Percentiles rank a stretch among this genome's conserved stretches.
phyloP scores from a whole-genome alignment of 1,284 basidiomycete genomes.

The Vanrija pseudolonga region DNA sequence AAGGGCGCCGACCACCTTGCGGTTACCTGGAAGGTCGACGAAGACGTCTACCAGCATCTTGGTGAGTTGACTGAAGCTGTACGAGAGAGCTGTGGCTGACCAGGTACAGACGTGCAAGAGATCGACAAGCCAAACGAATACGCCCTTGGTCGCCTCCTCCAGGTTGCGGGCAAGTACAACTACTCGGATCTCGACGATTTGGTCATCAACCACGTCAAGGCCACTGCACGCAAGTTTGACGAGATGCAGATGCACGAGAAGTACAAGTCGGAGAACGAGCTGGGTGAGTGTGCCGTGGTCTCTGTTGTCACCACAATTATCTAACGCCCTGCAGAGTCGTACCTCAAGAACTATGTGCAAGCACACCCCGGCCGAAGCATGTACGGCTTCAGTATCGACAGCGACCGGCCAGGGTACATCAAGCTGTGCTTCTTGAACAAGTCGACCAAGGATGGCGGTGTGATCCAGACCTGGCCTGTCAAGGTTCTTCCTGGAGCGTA shows the following conservation, averaged over 20 bases:
- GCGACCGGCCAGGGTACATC: slow-evolving; percentile 86
- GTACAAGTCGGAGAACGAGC: slow-evolving; percentile 84
- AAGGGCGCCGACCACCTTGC: slow-evolving; percentile 92
- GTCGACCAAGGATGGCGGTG: slow-evolving; percentile 58
- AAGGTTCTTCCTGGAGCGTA: slow-evolving; percentile 86
- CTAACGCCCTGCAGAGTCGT: slow-evolving; percentile 60
- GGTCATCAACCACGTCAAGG: slow-evolving; percentile 94
- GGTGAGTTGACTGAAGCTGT: slow-evolving; percentile 34
- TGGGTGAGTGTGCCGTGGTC: slow-evolving; percentile 61
- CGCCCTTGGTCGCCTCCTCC: slow-evolving; percentile 66
- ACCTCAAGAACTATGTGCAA: slow-evolving; percentile 80
- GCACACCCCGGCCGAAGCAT: slow-evolving; percentile 92
- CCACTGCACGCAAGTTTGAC: slow-evolving; percentile 89
- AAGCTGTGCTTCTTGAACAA: slow-evolving; percentile 90
- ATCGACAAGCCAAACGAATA: slow-evolving; percentile 64
- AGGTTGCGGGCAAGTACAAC: slow-evolving; percentile 71
- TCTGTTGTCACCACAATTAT: not conserved
- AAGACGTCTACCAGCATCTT: slow-evolving; percentile 94
- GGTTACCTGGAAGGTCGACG: slow-evolving; percentile 99
- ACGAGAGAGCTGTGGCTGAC: too few relatives aligned
- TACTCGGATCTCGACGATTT: slow-evolving; percentile 97
- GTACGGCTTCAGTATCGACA: slow-evolving; percentile 93
- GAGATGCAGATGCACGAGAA: slow-evolving; percentile 95
- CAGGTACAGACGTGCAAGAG: slow-evolving; percentile 70
- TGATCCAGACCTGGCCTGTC: slow-evolving; percentile 82